Evolutionary conservation across 2,329 filamentous ascomycete species (phyloP), one percentile per base, ranked within the genome.

Genomic region (Nigrospora sphaerica): DNA sequence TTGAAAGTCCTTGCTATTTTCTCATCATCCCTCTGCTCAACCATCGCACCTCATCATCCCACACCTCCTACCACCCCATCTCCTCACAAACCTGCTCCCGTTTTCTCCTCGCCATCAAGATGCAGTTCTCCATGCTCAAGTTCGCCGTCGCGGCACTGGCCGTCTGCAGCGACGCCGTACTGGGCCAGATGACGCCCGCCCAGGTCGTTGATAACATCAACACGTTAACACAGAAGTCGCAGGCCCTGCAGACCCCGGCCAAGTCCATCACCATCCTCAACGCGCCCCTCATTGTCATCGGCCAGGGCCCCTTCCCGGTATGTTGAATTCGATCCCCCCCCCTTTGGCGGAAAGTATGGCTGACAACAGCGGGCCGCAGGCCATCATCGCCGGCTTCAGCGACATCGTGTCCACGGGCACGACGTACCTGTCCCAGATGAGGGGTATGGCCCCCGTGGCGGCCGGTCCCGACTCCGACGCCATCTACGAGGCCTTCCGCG

Each of bases 221-320:
- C 0, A 10, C 28, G 4, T 11, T 66, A 23, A 62, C 57, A 1
- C 2, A 9, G 0, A 58, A 58, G 45, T 61, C 61, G 1, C 47
- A 56, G 28, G 50, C 40, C 6, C 55, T 65, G 4, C 55, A 62
- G 35, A 43, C 17, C 0, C 57, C 58, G 14, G 61, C 62, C 1
- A 28, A 58, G n/a, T 45, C 32, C 12, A 60, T 66, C 42, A 55
- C 34, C 32, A 5, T 58, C n/a, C 1, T 61, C 44, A 63, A 57
- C 34, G 57, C 50, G 0, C 52, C 56, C 4, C 47, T 64, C 14
- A 45, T 63, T 9, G 3, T 56, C 10, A 41, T 58, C 11, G 61
- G 61, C 14, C 53, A 46, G 28, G 63, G 63, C 2, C 60, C 60
- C 2, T 59, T 62, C 50, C 60, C 62, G 4, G 60, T 63, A 52